These are phyloP conservation scores for Teratosphaeria epicoccoides DNA, from an alignment of 2,329 filamentous ascomycete species.

Conservation along the genomic window DNA sequence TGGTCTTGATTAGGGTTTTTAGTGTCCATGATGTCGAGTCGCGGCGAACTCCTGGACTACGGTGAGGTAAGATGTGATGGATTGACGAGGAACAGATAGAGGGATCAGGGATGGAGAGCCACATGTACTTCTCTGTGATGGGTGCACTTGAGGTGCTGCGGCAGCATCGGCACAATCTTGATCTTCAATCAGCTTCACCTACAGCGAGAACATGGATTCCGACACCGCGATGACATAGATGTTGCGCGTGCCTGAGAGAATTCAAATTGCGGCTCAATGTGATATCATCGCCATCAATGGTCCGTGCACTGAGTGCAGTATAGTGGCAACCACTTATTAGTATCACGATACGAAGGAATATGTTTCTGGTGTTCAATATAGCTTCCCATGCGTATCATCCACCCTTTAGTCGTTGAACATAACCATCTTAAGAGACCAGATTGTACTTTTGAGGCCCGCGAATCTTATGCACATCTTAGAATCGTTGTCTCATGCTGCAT, in stretches of 20 bases:
- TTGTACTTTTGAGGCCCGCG: too few relatives aligned
- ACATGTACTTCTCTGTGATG: background rate
- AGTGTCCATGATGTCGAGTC: slow-evolving; percentile 32
- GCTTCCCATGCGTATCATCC: too few relatives aligned
- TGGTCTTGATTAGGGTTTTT: slow-evolving; percentile 42
- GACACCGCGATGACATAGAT: background rate
- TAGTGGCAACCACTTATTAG: too few relatives aligned
- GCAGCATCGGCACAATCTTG: background rate
- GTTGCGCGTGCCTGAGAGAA: background rate
- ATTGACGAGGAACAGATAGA: background rate
- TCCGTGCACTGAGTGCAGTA: too few relatives aligned
- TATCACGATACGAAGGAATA: too few relatives aligned
- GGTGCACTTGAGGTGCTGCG: background rate
- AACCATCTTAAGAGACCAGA: too few relatives aligned
- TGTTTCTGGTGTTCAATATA: too few relatives aligned
- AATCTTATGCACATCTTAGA: too few relatives aligned
- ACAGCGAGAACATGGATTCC: background rate
- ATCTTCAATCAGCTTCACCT: background rate
- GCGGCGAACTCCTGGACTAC: too few relatives aligned
- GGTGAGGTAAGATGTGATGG: background rate
- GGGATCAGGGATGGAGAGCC: background rate
- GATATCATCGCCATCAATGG: background rate
- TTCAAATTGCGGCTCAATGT: background rate
- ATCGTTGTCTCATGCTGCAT: too few relatives aligned
- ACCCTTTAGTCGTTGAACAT: too few relatives aligned